Base-by-base conservation (phyloP, 176 grass and related monocot species). In the Avena insularis region DNA sequence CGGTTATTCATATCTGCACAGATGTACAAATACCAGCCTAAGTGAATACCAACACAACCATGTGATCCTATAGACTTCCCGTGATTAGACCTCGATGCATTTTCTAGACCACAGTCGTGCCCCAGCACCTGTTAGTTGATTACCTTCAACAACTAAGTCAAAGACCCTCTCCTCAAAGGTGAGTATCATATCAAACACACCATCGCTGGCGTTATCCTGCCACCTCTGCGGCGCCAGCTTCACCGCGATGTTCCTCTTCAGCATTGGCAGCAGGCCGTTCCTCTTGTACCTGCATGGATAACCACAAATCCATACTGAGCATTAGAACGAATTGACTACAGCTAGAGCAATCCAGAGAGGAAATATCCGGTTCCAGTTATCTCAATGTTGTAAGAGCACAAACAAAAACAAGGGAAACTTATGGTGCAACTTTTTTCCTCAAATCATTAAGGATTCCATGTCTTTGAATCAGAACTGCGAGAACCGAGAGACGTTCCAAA, bases 161-260 rank as follows among this genome's bases (percentile, higher is more conserved):
- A 98, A 98, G 27, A 96, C 97, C 88, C 93, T 92, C 89, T 96
- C 97, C 82, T 98, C 97, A 68, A 98, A 98, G 77, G 90, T 87
- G 69, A 98, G 77, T 79, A 98, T 84, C 84, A 96, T 84, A 76
- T 96, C 97, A 79, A 98, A 98, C 82, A 84, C 68, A 1, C 97
- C 94, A 79, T 96, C 97, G 1, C 65, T 25, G 0, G 87, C 75
- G 51, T 96, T 96, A 59, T 94, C 97, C 89, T 96, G 97, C 97
- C 97, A 99, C 73, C 97, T 81, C 70, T 96, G 97, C 8, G 92
- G 94, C 5, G 94, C 97, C 35, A 70, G 86, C 85, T 99, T 99
- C 50, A 99, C 97, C 0, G 82, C 81, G 21, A 91, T 80, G 69
- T 99, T 99, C 84, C 94, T 85, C 90, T 99, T 99, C 59, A 99